Base-by-base conservation (phyloP, 2,329 filamentous ascomycete species). In the Scleromitrula shiraiana region DNA sequence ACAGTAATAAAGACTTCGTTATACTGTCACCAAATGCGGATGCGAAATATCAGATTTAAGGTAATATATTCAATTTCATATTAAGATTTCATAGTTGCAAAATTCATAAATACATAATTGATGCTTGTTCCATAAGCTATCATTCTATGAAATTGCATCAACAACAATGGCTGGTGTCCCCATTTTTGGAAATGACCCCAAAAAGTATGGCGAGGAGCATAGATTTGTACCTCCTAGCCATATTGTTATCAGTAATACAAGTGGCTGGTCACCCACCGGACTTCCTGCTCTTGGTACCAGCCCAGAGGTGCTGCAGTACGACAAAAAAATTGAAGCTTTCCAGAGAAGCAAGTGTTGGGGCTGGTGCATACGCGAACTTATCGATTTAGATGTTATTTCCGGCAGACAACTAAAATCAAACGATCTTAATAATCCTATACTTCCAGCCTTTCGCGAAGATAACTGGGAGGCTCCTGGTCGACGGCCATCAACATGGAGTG, bases 381-480 rank as follows among this genome's bases (percentile, higher is more conserved):
- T 41, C 20, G 45, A 47, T 26, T 32, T 47, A 8, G 45, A 47
- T 35, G 12, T 47, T 19, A 12, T 23, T 12, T 33, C 32, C n/a
- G 14, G 36, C 17, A 41, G 45, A 41, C 4, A 26, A 32, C 15
- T 47, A 4, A 30, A 35, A 17, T 19, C 26, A 17, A 7, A 14
- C 8, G 17, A 39, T 35, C 45, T 41, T 9, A n/a, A 8, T 3
- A n/a, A 17, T 2, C 43, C 43, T 7, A 39, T 40, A 22, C 24
- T 29, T 38, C 43, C 43, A 29, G 24, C 39, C 5, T 46, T 46
- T 7, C 17, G 33, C 9, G 8, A 2, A 17, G 22, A 32, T 2
- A 7, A 1, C 15, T 46, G 43, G 43, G 43, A 46, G n/a, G 20
- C 29, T n/a, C 5, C n/a, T 32, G 43, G 43, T 12, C 17, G n/a